phyloP scores from a whole-genome alignment of 768 basidiomycete genomes.

The Panus rudis region DNA sequence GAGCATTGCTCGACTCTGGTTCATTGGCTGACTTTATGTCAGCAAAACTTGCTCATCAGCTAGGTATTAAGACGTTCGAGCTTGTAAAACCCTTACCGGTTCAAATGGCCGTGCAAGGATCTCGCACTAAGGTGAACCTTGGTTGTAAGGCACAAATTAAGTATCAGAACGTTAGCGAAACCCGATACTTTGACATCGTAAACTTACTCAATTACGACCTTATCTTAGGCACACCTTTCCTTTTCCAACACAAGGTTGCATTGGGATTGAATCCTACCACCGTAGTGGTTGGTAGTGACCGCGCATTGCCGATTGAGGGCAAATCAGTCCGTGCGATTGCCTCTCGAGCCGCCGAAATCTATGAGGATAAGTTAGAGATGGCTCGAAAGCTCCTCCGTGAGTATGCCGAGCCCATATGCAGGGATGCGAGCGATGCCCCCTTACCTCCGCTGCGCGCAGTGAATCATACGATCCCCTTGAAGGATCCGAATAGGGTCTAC shows the following conservation, averaged over 20 bases:
- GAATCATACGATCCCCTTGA: conserved; percentile 6
- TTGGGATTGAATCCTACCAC: conserved; percentile 16
- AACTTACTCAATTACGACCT: conserved; percentile 24
- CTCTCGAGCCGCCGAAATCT: conserved; percentile 12
- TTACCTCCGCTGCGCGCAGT: conserved; percentile 6
- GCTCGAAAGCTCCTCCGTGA: conserved; percentile 8
- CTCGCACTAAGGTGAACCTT: conserved; percentile 30
- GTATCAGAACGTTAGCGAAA: conserved; percentile 30
- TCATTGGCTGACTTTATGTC: conserved; percentile 38
- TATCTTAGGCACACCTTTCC: conserved; percentile 27
- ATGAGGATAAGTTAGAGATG: conserved; percentile 8
- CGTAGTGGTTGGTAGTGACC: conserved; percentile 12
- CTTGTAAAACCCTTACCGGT: conserved; percentile 28
- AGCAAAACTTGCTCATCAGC: conserved; percentile 28
- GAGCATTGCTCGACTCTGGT: conserved; percentile 32
- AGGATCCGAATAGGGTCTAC: not conserved
- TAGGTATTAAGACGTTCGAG: conserved; percentile 19
- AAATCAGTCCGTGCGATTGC: conserved; percentile 5
- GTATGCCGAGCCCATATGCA: conserved; percentile 9
- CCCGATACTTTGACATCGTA: conserved; percentile 17
- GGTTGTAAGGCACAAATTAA: conserved; percentile 17
- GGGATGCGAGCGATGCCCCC: conserved; percentile 4
- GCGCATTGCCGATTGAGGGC: conserved; percentile 10
- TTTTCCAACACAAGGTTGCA: conserved; percentile 19
- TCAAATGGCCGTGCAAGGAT: conserved; percentile 36